These are phyloP conservation scores for Fusarium gaditjirri DNA, from an alignment of 2,329 filamentous ascomycete species.

Conservation along the genomic window DNA sequence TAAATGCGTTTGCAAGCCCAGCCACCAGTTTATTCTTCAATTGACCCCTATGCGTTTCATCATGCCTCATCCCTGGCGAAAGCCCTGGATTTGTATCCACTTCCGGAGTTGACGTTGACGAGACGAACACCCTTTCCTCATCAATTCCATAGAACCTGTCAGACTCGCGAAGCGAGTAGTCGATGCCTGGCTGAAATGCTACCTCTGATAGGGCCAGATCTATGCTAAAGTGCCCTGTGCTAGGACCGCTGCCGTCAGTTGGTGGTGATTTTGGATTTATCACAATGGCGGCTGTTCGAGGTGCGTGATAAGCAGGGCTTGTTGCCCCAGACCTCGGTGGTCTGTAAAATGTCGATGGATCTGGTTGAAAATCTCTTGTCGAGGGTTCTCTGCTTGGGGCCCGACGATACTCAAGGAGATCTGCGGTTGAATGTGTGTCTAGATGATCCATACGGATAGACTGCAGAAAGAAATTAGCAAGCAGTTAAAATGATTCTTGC, in stretches of 20 bases:
- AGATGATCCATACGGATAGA: not conserved
- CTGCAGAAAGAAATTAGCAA: not conserved
- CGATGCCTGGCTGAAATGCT: not conserved
- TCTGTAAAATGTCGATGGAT: not conserved
- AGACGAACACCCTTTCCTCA: not conserved
- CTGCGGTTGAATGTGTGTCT: not conserved
- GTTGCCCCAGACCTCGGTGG: not conserved
- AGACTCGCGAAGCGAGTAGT: not conserved
- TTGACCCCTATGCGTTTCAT: fast-evolving
- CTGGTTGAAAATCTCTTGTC: not conserved
- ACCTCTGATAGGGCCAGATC: not conserved
- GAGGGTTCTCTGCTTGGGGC: not conserved
- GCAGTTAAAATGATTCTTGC: too few relatives aligned
- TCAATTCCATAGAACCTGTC: not conserved
- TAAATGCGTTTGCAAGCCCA: not conserved
- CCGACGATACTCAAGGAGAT: not conserved
- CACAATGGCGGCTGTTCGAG: fast-evolving
- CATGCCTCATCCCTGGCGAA: fast-evolving
- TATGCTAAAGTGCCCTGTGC: not conserved
- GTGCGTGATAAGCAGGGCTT: not conserved
- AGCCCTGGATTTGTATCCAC: fast-evolving
- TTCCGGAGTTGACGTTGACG: fast-evolving
- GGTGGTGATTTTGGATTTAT: fast-evolving
- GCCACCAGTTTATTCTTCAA: not conserved
- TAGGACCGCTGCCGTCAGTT: fast-evolving